Conservation (phyloP, 768 basidiomycete species). For the button mushroom (Agaricus bisporus) region DNA sequence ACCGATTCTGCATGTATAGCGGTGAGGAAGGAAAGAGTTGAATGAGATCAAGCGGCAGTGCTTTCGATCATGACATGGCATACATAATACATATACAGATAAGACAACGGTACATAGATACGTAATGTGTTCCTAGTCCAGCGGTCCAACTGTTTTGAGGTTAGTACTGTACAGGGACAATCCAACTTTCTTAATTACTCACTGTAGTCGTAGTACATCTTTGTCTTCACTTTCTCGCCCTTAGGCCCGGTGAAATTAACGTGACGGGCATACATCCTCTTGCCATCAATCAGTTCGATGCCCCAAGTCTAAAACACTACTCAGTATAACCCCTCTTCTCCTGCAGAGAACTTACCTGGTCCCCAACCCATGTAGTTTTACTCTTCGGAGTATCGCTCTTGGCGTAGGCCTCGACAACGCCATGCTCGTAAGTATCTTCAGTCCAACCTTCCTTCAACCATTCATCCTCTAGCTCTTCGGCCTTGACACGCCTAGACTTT, state of each 20-base stretch:
- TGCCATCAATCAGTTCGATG: constrained; percentile 50
- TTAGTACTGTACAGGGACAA: background rate
- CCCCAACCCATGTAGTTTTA: constrained; percentile 50
- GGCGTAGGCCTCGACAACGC: constrained; percentile 39
- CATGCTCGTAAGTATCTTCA: constrained; percentile 33
- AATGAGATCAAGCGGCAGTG: background rate
- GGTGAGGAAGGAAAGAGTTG: background rate
- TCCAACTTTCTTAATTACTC: constrained; percentile 20
- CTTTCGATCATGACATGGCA: background rate
- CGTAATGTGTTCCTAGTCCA: background rate
- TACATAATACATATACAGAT: background rate
- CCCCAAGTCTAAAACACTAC: constrained; percentile 47
- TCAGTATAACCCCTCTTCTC: background rate
- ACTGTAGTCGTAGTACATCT: constrained; percentile 67
- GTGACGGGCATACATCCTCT: constrained; percentile 55
- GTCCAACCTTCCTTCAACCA: constrained; percentile 38
- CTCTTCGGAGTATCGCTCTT: constrained; percentile 63
- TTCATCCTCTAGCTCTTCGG: constrained; percentile 39
- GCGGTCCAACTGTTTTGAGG: constrained; percentile 7
- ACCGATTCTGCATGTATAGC: constrained; percentile 1
- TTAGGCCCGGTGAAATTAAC: constrained; percentile 58
- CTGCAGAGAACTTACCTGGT: constrained; percentile 40
- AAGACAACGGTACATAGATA: constrained; percentile 1
- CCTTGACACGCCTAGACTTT: constrained; percentile 45
- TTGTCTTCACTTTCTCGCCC: constrained; percentile 49